Percentiles rank a stretch among this genome's conserved stretches.
phyloP scores from a whole-genome alignment of 306 rosid species.

The Inga leiocalycina region DNA sequence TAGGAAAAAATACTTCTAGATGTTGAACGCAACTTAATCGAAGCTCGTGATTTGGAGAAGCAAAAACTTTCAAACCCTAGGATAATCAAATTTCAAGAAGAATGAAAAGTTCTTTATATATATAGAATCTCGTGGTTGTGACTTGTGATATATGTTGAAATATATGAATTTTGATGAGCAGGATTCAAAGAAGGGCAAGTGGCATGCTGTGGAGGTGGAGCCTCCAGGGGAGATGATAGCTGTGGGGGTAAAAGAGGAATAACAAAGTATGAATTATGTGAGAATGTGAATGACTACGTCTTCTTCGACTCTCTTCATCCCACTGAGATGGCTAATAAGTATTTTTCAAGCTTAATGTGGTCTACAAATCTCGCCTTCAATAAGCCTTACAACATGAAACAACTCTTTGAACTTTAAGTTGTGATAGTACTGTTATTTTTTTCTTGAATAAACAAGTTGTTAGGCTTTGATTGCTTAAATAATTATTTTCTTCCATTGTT shows the following conservation, averaged over 20 bases:
- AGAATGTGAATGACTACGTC: slow-evolving; percentile 34
- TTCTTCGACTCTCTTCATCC: slow-evolving; percentile 55
- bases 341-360: slow-evolving; percentile 42
- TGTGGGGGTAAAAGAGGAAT: slow-evolving; percentile 19
- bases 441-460: background rate
- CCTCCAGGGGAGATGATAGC: slow-evolving; percentile 1
- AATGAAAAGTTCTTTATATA: background rate
- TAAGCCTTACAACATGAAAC: slow-evolving; percentile 40
- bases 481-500: background rate
- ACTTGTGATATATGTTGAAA: background rate
- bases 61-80: too few relatives aligned
- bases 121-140: background rate
- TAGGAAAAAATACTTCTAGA: too few relatives aligned
- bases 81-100: background rate
- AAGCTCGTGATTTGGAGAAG: too few relatives aligned
- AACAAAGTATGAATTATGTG: slow-evolving; percentile 44
- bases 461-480: background rate
- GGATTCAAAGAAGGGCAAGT: background rate
- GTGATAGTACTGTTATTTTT: too few relatives aligned
- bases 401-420: slow-evolving; percentile 31
- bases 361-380: slow-evolving; percentile 23
- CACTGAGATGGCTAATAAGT: slow-evolving; percentile 38
- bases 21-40: too few relatives aligned
- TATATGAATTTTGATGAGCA: background rate
- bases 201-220: slow-evolving; percentile 16